phyloP scores from a whole-genome alignment of 75 land plant genomes.

The Pinus tabuliformis region DNA sequence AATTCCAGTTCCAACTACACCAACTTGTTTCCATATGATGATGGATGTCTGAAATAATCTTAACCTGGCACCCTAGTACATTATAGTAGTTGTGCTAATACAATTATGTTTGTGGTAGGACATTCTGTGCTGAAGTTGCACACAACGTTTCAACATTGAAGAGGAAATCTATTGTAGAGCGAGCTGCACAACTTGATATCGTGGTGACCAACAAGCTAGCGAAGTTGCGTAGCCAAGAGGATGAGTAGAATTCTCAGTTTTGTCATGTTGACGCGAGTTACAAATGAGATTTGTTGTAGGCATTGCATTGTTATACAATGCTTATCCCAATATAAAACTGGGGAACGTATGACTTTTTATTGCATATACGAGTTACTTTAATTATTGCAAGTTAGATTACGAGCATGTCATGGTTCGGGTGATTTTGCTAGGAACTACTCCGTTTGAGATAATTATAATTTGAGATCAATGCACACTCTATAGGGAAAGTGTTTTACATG shows the following conservation, averaged over 20 bases:
- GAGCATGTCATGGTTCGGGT: too few species aligned
- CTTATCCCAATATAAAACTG: too few species aligned
- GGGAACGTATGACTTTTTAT: too few species aligned
- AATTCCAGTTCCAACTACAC: background rate
- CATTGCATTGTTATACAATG: too few species aligned
- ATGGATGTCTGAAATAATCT: background rate
- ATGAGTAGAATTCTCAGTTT: slow-evolving; percentile 2
- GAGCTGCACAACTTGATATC: slow-evolving; percentile 42
- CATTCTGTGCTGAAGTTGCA: slow-evolving; percentile 49
- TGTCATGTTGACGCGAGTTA: background rate
- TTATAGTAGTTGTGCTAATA: background rate
- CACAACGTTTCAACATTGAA: slow-evolving; percentile 57
- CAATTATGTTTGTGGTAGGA: slow-evolving; percentile 14
- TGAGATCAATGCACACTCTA: too few species aligned
- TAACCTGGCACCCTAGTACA: background rate
- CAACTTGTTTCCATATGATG: background rate
- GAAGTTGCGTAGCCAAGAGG: slow-evolving; percentile 13
- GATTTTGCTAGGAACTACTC: too few species aligned
- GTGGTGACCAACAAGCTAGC: slow-evolving; percentile 15
- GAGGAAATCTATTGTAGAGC: slow-evolving; percentile 46
- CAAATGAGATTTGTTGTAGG: too few species aligned
- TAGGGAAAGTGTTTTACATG: too few species aligned
- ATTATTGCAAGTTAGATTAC: too few species aligned
- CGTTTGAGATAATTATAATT: too few species aligned
- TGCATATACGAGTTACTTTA: too few species aligned